phyloP scores from a whole-genome alignment of 1,284 basidiomycete genomes.

The Cutaneotrichosporon curvatum region DNA sequence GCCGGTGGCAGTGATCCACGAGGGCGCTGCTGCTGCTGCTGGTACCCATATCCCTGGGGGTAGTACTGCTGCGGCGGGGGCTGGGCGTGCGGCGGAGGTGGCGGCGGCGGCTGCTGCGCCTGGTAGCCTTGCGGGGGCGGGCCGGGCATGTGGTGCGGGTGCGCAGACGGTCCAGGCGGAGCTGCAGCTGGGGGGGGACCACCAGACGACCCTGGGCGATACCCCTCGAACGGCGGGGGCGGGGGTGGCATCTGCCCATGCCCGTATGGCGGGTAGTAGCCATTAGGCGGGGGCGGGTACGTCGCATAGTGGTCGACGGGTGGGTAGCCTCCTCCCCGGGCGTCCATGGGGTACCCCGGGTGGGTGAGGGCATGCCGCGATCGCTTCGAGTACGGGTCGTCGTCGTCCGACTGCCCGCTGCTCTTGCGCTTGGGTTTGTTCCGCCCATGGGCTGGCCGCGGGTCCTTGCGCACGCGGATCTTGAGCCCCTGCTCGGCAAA shows the following conservation, averaged over 20 bases:
- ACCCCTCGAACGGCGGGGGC: slow-evolving; percentile 9
- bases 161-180: slow-evolving; percentile 4
- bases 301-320: slow-evolving; percentile 10
- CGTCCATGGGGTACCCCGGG: slow-evolving; percentile 5
- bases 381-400: slow-evolving; percentile 13
- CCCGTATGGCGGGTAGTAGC: slow-evolving; percentile 7
- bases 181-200: slow-evolving; percentile 8
- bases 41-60: slow-evolving; percentile 2
- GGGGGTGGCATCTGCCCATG: slow-evolving; percentile 12
- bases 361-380: slow-evolving; percentile 4
- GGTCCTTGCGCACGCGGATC: slow-evolving; percentile 83
- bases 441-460: slow-evolving; percentile 9
- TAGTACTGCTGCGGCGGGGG: slow-evolving; percentile 1
- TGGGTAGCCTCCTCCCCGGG: slow-evolving; percentile 6
- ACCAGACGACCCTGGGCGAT: slow-evolving; percentile 10
- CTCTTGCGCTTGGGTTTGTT: slow-evolving; percentile 19
- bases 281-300: slow-evolving; percentile 11
- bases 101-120: slow-evolving; percentile 2
- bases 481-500: slow-evolving; percentile 89
- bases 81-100: slow-evolving; percentile 1
- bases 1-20: slow-evolving; percentile 3
- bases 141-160: slow-evolving; percentile 1
- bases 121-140: slow-evolving; percentile 6
- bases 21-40: slow-evolving; percentile 1
- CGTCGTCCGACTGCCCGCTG: slow-evolving; percentile 13